Base-by-base conservation (phyloP, 73 alveolate genomes). In the Paramecium caudatum region DNA sequence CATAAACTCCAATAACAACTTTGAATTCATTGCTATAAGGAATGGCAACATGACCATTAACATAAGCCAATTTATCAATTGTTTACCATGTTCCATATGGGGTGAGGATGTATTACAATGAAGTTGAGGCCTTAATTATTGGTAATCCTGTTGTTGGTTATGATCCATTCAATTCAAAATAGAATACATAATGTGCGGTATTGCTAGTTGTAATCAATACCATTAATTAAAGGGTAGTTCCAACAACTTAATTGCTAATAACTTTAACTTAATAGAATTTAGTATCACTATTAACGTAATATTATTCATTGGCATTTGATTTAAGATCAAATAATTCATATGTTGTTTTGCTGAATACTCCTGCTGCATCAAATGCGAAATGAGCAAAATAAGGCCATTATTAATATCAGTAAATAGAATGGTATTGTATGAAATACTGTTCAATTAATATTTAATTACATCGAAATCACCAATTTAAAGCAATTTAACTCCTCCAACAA, bases 381-480 rank as follows among this genome's bases (percentile, higher is more conserved):
- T 74, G 55, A 21, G 68, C 45, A 45, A 74, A 74, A 15, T 19
- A 30, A 74, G 32, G 8, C 88, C 88, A 37, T 45, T 74, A 7
- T 74, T 74, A 16, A 45, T 0, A 74, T 74, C 88, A 21, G 88
- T 74, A 21, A 74, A 23, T 10, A 74, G 10, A 1, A 74, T 21
- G 6, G 39, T 74, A 45, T 74, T 27, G 65, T 74, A 74, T 23
- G 5, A 15, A 43, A 21, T 47, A 23, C 33, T 19, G 3, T 43
- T 19, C 27, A 45, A 19, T 1, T 74, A 12, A 37, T 39, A 74
- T 74, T 74, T 43, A 0, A 74, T 45, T 13, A 74, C 46, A 37
- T 74, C 88, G n/a, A 74, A 74, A 19, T 74, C 88, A 36, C 55
- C 88, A 27, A 37, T n/a, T 19, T 74, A 74, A 8, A 74, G 43